A percentile compares a stretch with the other conserved stretches of the same genome.
phyloP scores from a whole-genome alignment of 352 stramenopile genomes.

The Blastocystis hominis region DNA sequence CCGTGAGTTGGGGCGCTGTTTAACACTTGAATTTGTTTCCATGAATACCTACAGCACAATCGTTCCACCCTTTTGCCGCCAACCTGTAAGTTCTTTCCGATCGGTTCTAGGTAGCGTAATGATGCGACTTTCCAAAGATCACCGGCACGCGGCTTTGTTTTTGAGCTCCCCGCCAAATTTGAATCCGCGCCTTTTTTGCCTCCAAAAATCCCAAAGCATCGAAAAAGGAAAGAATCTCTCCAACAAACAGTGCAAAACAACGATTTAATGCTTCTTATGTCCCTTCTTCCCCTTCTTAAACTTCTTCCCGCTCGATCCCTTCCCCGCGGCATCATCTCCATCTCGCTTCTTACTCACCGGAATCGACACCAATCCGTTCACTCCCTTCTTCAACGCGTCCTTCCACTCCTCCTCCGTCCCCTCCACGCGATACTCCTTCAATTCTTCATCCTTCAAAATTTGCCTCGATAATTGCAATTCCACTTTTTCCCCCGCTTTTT shows the following conservation, averaged over 20 bases:
- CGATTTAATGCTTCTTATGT: constrained; percentile 45
- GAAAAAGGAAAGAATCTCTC: not conserved
- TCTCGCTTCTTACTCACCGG: constrained; percentile 18
- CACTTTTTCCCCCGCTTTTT: constrained; percentile 65
- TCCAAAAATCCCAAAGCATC: not conserved
- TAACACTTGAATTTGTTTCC: not conserved
- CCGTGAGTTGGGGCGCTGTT: not conserved
- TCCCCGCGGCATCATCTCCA: not conserved
- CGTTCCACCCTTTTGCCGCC: too few species aligned
- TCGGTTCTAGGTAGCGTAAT: too few species aligned
- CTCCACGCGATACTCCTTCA: constrained; percentile 87
- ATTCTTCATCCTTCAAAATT: constrained; percentile 74
- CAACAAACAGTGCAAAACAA: not conserved
- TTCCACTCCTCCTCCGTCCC: constrained; percentile 83
- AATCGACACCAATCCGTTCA: constrained; percentile 19
- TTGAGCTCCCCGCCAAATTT: not conserved
- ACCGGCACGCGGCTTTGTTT: not conserved
- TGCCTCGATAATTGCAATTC: constrained; percentile 65
- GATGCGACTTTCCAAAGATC: not conserved
- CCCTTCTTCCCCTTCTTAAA: constrained; percentile 43
- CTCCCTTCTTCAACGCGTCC: constrained; percentile 61
- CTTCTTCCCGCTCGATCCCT: constrained; percentile 28
- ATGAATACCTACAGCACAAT: not conserved
- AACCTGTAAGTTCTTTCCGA: too few species aligned
- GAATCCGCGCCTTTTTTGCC: not conserved